Base-by-base conservation (phyloP, 352 stramenopile genomes). In the Phytophthora crassamura region DNA sequence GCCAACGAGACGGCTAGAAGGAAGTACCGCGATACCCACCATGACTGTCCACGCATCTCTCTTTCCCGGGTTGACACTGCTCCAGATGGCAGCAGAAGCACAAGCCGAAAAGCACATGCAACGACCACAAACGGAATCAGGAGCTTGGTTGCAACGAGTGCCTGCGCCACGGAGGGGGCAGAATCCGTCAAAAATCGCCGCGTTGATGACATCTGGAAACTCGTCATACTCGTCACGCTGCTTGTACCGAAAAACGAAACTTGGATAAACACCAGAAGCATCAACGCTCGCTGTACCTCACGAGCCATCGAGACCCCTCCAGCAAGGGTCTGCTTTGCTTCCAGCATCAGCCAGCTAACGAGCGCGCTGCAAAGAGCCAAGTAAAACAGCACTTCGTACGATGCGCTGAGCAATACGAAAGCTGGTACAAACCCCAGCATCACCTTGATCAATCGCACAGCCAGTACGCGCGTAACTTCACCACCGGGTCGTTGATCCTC, bases 221-320 rank as follows among this genome's bases (percentile, higher is more conserved):
- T 84, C 64, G 83, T 93, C 83, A 95, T 90, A 48, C 79, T 90
- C 12, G 86, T 84, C 42, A 95, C 84, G 53, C 88, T 92, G 50
- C 70, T 84, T 15, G 85, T 95, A n/a, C 83, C 86, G 32, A 93
- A 95, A 57, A 95, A 95, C 33, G 83, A 82, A 35, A 93, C 82
- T 61, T 95, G 88, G 59, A 87, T 73, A 40, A 95, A 67, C 32
- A 93, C 35, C 43, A 93, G 53, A 47, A 93, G 88, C 25, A 89
- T 75, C 52, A 95, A 77, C 50, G 85, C 86, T 34, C 77, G 72
- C 0, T 78, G 86, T 10, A 90, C 59, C 28, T 91, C 84, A 16
- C 48, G 20, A 42, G 34, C 35, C 10, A 14, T n/a, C 41, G 34
- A 59, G n/a, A 48, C 32, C 7, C 42, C 58, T 50, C 16, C 30